Base-by-base conservation (phyloP, 148 eudicot genomes). In the Polygonum aviculare region DNA sequence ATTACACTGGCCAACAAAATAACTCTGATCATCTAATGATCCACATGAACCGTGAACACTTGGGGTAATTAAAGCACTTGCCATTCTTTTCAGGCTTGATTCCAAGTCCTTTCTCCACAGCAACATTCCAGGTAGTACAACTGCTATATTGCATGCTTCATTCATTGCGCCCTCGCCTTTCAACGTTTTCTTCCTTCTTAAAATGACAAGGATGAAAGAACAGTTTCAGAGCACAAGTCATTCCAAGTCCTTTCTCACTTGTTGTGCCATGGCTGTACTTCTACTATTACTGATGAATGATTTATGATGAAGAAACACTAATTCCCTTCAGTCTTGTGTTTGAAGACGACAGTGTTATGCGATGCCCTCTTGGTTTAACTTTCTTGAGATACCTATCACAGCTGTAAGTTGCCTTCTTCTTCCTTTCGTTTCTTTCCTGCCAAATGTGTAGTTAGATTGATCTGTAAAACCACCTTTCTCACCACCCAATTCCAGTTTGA, bases 361-460 rank as follows among this genome's bases (percentile, higher is more conserved):
- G 31, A 26, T 26, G 94, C 94, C 97, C 77, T 93, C 98, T 26
- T 91, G 98, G 98, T 93, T 91, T 76, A 93, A 93, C 83, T 75
- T 93, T 79, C 97, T 72, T 73, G 97, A 93, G 83, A 84, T 93
- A 79, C 98, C 98, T 15, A 85, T 93, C 49, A 86, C 93, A 0
- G 84, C 90, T 77, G 98, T 93, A 90, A 90, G 97, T 26, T 77
- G 57, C 62, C 60, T 18, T 67, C 76, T 65, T 82, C 2, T 67
- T 26, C 31, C 31, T 51, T 54, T 36, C 18, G 45, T 38, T 10
- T 7, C 0, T 15, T 35, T 16, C 41, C 44, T 2, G 16, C 67
- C 2, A 4, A 33, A 5, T 65, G 45, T 41, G 45, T 41, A 41
- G 45, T 3, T 26, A 62, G 14, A 31, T 62, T 31, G 69, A 2